phyloP scores from a whole-genome alignment of 805 yeast genomes.

The Ogataea philodendri region DNA sequence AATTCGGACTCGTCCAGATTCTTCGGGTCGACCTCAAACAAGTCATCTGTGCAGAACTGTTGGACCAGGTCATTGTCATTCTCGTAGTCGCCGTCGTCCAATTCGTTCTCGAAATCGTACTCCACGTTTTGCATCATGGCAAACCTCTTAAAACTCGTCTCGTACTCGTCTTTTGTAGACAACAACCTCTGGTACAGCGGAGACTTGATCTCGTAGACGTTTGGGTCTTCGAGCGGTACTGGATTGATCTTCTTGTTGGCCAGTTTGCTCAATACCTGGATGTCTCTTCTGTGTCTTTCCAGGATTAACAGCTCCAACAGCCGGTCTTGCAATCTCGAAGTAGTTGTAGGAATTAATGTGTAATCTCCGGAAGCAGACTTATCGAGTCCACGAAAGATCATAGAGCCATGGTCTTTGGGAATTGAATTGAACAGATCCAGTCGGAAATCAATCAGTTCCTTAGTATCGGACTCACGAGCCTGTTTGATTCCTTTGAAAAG shows the following conservation, averaged over 20 bases:
- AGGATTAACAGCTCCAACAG: constrained; percentile 32
- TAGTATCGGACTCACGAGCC: constrained; percentile 20
- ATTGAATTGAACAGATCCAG: constrained; percentile 21
- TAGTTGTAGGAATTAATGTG: constrained; percentile 29
- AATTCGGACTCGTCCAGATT: constrained; percentile 27
- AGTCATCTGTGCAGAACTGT: constrained; percentile 30
- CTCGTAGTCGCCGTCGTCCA: constrained; percentile 28
- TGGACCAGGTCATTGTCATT: constrained; percentile 31
- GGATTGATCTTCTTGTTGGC: constrained; percentile 22
- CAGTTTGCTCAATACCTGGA: constrained; percentile 26
- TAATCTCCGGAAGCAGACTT: constrained; percentile 11
- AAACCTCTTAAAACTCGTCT: constrained; percentile 31
- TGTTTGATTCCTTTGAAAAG: constrained; percentile 33
- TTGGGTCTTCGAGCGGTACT: constrained; percentile 29
- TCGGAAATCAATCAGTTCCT: constrained; percentile 25
- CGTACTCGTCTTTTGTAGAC: constrained; percentile 20
- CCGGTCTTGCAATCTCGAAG: constrained; percentile 35
- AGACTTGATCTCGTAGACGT: constrained; percentile 36
- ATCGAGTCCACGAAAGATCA: constrained; percentile 26
- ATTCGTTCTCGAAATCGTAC: constrained; percentile 33
- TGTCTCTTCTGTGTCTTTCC: constrained; percentile 38
- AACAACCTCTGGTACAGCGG: constrained; percentile 28
- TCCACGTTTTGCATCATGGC: constrained; percentile 37
- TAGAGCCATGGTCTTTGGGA: constrained; percentile 26
- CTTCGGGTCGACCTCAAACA: constrained; percentile 16